Conservation (phyloP, 352 stramenopile species). For the Blastocystis sp. region DNA sequence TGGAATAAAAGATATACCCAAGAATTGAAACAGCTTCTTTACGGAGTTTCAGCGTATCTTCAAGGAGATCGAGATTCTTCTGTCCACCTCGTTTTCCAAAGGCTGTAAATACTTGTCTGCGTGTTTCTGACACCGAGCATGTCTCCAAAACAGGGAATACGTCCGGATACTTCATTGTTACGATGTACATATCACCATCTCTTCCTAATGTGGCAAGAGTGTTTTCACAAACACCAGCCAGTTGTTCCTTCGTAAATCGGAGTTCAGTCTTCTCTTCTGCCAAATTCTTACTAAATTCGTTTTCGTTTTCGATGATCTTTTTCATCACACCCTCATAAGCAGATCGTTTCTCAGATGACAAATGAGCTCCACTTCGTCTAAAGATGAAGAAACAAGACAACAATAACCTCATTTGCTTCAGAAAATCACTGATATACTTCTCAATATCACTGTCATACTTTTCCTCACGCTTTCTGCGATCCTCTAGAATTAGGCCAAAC, state of each 20-base stretch:
- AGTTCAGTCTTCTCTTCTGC: conserved; percentile 77
- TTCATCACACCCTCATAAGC: conserved; percentile 73
- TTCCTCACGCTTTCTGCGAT: conserved; percentile 22
- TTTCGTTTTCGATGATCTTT: conserved; percentile 75
- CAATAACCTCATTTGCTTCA: conserved; percentile 1
- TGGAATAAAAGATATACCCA: conserved; percentile 6
- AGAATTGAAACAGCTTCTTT: conserved; percentile 52
- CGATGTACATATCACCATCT: conserved; percentile 73
- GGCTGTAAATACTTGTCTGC: conserved; percentile 73
- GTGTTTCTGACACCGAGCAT: conserved; percentile 76
- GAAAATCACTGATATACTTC: conserved; percentile 31
- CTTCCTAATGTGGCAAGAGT: conserved; percentile 73
- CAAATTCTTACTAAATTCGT: conserved; percentile 77
- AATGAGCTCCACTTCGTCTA: conserved; percentile 27
- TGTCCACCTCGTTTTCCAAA: conserved; percentile 71
- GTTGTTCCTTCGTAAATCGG: conserved; percentile 72
- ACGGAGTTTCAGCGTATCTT: conserved; percentile 65
- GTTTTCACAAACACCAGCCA: conserved; percentile 74
- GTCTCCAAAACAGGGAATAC: conserved; percentile 80
- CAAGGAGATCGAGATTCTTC: conserved; percentile 64
- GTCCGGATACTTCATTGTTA: conserved; percentile 79
- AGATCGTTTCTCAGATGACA: conserved; percentile 6
- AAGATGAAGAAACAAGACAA: neutral
- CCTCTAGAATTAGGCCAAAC: neutral
- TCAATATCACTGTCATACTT: conserved; percentile 46